Evolutionary conservation across 768 basidiomycete genomes (phyloP), one percentile per base, ranked within the genome.

Genomic region (Kwoniella heveanensis): DNA sequence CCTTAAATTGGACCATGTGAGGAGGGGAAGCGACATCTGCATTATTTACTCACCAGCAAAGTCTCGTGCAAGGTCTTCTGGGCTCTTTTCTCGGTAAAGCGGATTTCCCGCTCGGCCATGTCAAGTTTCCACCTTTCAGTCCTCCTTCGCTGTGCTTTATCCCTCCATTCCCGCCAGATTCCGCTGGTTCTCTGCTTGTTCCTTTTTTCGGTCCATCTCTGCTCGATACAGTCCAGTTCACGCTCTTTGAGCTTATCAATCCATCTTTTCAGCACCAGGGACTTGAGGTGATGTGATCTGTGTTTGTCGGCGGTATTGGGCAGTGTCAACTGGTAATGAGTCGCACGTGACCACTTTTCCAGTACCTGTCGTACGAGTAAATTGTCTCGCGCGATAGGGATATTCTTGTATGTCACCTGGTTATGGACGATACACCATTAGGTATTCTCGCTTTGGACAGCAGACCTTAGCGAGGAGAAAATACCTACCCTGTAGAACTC

Each of bases 291-390:
- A 6, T 46, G 36, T 13, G 48, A 48, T 1, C 68, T 64, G 53
- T 74, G 73, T 17, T 46, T 30, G 51, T 76, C 74, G 0, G 71
- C 73, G 9, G 71, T 72, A 27, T 59, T 66, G n/a, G 73, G 68
- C 21, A 72, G 39, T 1, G 54, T 29, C 0, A 75, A 61, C 17
- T 68, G 65, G 19, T 62, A 54, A 8, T 19, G 48, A 25, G 55
- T 53, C 1, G 32, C 39, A 2, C 32, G 26, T 26, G 60, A 54
- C 76, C 76, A 77, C 36, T 66, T 64, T 2, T 51, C 32, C 6
- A 77, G 57, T 3, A 64, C 56, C 58, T 77, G 76, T 15, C 76
- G 68, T 8, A 74, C 68, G 6, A 77, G 67, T 17, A 77, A 67
- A 24, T 65, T 65, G 39, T 63, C 27, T 10, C 76, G 55, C 2